Conservation (phyloP, 768 basidiomycete genomes). For the Russula brevipes region DNA sequence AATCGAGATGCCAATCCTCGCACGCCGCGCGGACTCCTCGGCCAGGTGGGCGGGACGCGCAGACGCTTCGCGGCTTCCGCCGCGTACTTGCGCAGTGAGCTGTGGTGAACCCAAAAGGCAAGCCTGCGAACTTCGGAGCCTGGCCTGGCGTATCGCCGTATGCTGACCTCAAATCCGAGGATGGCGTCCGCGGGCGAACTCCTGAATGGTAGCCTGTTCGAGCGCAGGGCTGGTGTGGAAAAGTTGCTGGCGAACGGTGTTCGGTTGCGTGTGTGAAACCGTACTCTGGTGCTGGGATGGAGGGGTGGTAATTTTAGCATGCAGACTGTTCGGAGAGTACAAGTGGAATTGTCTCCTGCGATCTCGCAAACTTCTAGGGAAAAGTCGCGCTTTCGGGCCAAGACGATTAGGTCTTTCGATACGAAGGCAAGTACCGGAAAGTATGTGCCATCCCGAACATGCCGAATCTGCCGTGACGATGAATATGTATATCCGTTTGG, state of each 20-base stretch:
- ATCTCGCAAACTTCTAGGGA: slow-evolving; percentile 18
- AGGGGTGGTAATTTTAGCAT: slow-evolving; percentile 8
- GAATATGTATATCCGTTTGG: background rate
- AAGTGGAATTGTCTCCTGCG: background rate
- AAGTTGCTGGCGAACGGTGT: slow-evolving; percentile 4
- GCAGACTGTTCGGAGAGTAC: slow-evolving; percentile 12
- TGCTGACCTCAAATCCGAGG: slow-evolving; percentile 15
- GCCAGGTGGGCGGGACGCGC: background rate
- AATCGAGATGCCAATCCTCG: slow-evolving; percentile 4
- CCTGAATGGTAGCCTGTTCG: slow-evolving; percentile 12
- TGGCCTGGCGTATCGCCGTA: slow-evolving; percentile 2
- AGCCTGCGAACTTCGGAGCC: slow-evolving; percentile 9
- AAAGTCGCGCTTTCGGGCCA: slow-evolving; percentile 18
- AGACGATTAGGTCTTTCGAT: slow-evolving; percentile 14
- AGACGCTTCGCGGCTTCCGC: background rate
- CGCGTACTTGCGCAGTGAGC: slow-evolving; percentile 3
- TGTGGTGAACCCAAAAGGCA: slow-evolving; percentile 18
- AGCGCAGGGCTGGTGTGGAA: background rate
- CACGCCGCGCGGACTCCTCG: background rate
- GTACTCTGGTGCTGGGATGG: slow-evolving; percentile 12
- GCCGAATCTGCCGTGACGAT: slow-evolving; percentile 9
- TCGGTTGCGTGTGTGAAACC: slow-evolving; percentile 8
- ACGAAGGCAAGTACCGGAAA: slow-evolving; percentile 15
- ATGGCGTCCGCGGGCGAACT: slow-evolving; percentile 12
- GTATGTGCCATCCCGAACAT: slow-evolving; percentile 14